A percentile compares a stretch with the other conserved stretches of the same genome.
Evolutionary conservation across 495 filamentous ascomycete species (phyloP).

Genomic region (Evernia prunastri): DNA sequence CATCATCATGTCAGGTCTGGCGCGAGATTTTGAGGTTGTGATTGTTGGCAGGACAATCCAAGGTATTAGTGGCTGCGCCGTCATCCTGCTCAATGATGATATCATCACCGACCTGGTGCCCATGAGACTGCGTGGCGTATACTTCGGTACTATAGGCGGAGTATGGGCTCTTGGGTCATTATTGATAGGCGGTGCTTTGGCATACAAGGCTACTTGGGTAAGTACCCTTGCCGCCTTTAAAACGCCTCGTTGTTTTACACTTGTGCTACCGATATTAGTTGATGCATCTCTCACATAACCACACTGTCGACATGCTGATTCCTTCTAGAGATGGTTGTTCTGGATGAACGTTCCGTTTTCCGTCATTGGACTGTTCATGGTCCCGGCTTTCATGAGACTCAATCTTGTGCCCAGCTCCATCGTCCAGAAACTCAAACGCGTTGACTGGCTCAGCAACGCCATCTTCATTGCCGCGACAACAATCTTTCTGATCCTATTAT

Average conservation of each 20-base stretch:
- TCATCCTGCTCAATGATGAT: conserved; percentile 55
- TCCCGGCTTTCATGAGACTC: conserved; percentile 45
- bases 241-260: neutral
- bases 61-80: conserved; percentile 63
- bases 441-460: conserved; percentile 55
- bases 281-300: neutral
- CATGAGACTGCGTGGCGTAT: conserved; percentile 36
- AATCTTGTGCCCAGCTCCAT: conserved; percentile 35
- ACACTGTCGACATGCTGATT: neutral
- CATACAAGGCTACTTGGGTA: conserved; percentile 57
- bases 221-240: conserved; percentile 9
- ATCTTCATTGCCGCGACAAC: conserved; percentile 40
- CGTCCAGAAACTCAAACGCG: conserved; percentile 38
- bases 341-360: conserved; percentile 53
- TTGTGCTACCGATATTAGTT: neutral
- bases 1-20: conserved; percentile 30
- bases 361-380: conserved; percentile 39
- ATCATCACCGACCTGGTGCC: conserved; percentile 57
- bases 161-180: conserved; percentile 63
- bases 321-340: conserved; percentile 41
- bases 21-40: conserved; percentile 52
- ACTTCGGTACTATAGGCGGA: conserved; percentile 42
- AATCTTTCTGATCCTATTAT: conserved; percentile 25
- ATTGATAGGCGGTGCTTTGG: conserved; percentile 59
- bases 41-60: conserved; percentile 61